A percentile compares a stretch with the other conserved stretches of the same genome.
Evolutionary conservation across 306 rosid species (phyloP).

Genomic region (Lagenaria siceraria): DNA sequence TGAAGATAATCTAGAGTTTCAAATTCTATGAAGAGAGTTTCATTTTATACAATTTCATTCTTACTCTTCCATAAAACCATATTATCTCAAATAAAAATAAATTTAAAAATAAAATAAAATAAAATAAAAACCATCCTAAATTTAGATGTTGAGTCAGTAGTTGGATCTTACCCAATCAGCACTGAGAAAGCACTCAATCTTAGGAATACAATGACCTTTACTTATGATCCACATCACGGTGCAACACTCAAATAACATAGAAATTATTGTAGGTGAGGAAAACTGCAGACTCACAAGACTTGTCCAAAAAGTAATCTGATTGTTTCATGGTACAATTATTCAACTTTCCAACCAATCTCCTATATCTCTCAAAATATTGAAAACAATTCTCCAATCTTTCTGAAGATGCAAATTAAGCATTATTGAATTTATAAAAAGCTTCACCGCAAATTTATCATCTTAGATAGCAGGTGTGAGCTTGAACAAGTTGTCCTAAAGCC

Average conservation of each 20-base stretch:
- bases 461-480: neutral
- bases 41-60: neutral
- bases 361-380: neutral
- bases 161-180: neutral
- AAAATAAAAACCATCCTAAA: neutral
- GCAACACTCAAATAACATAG: neutral
- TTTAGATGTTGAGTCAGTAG: neutral
- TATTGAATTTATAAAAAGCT: neutral
- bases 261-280: neutral
- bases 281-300: neutral
- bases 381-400: neutral
- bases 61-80: neutral
- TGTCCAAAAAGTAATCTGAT: neutral
- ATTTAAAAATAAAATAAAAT: neutral
- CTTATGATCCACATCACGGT: neutral
- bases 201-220: neutral
- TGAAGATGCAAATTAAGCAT: neutral
- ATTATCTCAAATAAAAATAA: neutral
- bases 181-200: neutral
- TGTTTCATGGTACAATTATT: neutral
- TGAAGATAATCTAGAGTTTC: constrained; percentile 16
- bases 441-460: neutral
- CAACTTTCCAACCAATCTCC: neutral
- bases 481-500: neutral
- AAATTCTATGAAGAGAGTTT: constrained; percentile 3